Percentiles rank a stretch among this genome's conserved stretches.
Conservation (phyloP, 2,329 filamentous ascomycete species). For the Leptosphaerulina australis region DNA sequence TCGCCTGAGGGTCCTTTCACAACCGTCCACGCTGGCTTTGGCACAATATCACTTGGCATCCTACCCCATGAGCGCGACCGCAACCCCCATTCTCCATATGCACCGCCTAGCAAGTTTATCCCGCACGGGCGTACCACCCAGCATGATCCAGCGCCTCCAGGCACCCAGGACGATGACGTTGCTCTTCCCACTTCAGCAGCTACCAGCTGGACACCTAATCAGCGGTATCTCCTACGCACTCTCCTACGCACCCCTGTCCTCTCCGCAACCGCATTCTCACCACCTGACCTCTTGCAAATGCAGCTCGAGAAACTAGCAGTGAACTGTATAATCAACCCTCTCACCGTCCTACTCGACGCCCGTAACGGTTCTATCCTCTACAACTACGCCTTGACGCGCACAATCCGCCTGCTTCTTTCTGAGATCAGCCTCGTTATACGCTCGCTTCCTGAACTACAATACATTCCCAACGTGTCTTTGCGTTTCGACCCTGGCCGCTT, state of each 20-base stretch:
- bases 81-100: slow-evolving; percentile 32
- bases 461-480: slow-evolving; percentile 63
- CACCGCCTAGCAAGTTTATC: slow-evolving; percentile 22
- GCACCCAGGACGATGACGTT: slow-evolving; percentile 24
- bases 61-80: slow-evolving; percentile 50
- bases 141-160: slow-evolving; percentile 15
- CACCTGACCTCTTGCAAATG: slow-evolving; percentile 67
- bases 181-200: slow-evolving; percentile 21
- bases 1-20: slow-evolving; percentile 55
- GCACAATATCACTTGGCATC: slow-evolving; percentile 63
- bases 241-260: slow-evolving; percentile 68
- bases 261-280: slow-evolving; percentile 63
- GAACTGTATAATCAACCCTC: slow-evolving; percentile 76
- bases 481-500: slow-evolving; percentile 67
- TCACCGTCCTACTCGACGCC: slow-evolving; percentile 79
- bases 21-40: slow-evolving; percentile 63
- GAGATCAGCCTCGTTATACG: slow-evolving; percentile 77
- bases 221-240: slow-evolving; percentile 68
- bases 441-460: slow-evolving; percentile 73
- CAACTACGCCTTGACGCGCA: slow-evolving; percentile 68
- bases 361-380: slow-evolving; percentile 73
- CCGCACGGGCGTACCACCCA: slow-evolving; percentile 6
- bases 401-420: slow-evolving; percentile 72
- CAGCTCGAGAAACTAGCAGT: slow-evolving; percentile 83
- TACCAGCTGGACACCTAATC: slow-evolving; percentile 49